Evolutionary conservation across 176 grass and related monocot species (phyloP), one percentile per base, ranked within the genome.

Genomic region (Aegilops tauschii): DNA sequence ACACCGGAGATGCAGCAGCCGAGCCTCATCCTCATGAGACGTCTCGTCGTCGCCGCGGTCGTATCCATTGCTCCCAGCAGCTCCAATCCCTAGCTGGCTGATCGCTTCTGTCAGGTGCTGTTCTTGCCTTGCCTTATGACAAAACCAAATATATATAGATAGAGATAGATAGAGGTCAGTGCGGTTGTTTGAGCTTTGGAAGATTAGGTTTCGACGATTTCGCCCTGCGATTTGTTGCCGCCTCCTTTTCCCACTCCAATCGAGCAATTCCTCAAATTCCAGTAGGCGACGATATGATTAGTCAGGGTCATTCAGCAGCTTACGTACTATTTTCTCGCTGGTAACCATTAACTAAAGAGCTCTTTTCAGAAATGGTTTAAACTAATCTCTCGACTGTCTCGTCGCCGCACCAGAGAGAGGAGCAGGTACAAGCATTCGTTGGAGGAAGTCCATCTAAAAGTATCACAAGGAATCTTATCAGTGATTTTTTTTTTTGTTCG

Each of bases 101-200:
- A 6, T 8, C 37, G 37, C 37, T 39, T 39, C 37, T 39, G 7
- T 39, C 37, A 39, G 37, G 8, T 39, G 37, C 37, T 39, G 7
- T 39, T 39, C 37, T 39, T 39, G 39, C 39, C 39, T 28, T 83
- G 89, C 80, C 74, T 78, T 39, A 42, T 84, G 81, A 61, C 8
- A 62, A 84, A 39, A 67, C 16, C 45, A 68, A 9, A 4, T 69
- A 84, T 84, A 63, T 84, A 69, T 87, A 89, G 78, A 42, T 42
- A 9, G 8, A 1, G 7, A 42, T 42, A 42, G 39, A 44, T 44
- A 44, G 78, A 77, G 77, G 21, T 73, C n/a, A 65, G 63, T 74
- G 89, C n/a, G 77, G 89, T 96, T 84, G 94, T 88, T 90, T 82
- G 89, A 47, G 52, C 85, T 93, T 92, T 86, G 91, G 82, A 96